Percentiles rank a stretch among this genome's conserved stretches.
Evolutionary conservation across 805 yeast genomes (phyloP).

Genomic region (Ogataea philodendri): DNA sequence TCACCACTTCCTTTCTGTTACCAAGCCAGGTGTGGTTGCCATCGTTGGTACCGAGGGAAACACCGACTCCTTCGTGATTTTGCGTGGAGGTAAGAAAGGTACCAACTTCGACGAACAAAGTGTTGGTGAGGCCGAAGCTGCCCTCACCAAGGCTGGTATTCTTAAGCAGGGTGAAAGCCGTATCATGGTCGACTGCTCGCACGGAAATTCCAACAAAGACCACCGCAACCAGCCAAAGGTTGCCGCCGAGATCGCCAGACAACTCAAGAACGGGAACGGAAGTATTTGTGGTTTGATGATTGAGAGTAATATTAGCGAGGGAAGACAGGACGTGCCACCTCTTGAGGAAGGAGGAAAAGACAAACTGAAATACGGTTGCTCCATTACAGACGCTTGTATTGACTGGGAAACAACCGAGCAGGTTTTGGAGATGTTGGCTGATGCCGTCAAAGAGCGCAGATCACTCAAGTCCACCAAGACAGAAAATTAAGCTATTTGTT

Average conservation of each 20-base stretch:
- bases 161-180: conserved; percentile 47
- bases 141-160: conserved; percentile 46
- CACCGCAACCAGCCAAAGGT: conserved; percentile 93
- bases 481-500: conserved; percentile 1
- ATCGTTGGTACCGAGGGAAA: conserved; percentile 96
- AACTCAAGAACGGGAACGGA: conserved; percentile 69
- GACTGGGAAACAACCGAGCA: conserved; percentile 81
- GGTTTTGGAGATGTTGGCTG: conserved; percentile 68
- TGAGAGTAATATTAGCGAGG: conserved; percentile 88
- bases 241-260: conserved; percentile 72
- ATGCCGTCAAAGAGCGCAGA: conserved; percentile 81
- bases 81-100: conserved; percentile 94
- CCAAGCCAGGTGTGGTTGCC: conserved; percentile 95
- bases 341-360: conserved; percentile 64
- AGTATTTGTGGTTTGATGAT: conserved; percentile 93
- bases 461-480: not conserved
- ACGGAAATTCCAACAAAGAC: conserved; percentile 90
- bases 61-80: conserved; percentile 81
- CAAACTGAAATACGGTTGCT: conserved; percentile 82
- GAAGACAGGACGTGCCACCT: conserved; percentile 88
- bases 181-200: conserved; percentile 96
- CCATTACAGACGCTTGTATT: conserved; percentile 97
- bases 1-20: conserved; percentile 92
- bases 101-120: conserved; percentile 83
- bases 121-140: conserved; percentile 63